A percentile compares a stretch with the other conserved stretches of the same genome.
phyloP scores from a whole-genome alignment of 2,329 filamentous ascomycete species.

The Escovopsis sp. region DNA sequence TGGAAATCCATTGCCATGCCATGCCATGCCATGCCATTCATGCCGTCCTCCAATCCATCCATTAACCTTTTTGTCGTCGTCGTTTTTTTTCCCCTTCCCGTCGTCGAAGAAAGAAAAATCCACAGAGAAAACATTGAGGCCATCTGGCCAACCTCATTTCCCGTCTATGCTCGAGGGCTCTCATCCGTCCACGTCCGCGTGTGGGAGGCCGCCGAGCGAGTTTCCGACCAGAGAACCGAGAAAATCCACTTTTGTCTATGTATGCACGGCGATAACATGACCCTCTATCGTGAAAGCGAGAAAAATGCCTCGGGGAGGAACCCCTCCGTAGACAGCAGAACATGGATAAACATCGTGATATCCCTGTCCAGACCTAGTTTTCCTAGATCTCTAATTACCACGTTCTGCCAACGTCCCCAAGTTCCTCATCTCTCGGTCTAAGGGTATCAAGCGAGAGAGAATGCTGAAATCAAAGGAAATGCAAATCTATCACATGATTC shows the following conservation, averaged over 20 bases:
- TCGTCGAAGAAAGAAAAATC: constrained; percentile 19
- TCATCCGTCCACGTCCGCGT: constrained; percentile 17
- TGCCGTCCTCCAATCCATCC: constrained; percentile 21
- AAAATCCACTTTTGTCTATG: constrained; percentile 55
- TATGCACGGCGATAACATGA: constrained; percentile 31
- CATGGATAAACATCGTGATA: constrained; percentile 21
- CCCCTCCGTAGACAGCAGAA: constrained; percentile 24
- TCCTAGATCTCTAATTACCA: constrained; percentile 21
- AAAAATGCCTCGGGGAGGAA: constrained; percentile 24
- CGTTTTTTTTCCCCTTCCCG: constrained; percentile 6
- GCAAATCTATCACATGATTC: constrained; percentile 30
- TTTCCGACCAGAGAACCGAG: constrained; percentile 40
- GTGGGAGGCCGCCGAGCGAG: constrained; percentile 20
- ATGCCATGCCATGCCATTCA: constrained; percentile 2
- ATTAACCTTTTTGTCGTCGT: constrained; percentile 14
- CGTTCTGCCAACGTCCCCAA: constrained; percentile 23
- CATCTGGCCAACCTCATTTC: constrained; percentile 19
- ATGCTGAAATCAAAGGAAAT: constrained; percentile 28
- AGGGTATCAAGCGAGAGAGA: constrained; percentile 30
- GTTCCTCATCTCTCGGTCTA: constrained; percentile 28
- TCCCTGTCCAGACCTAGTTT: constrained; percentile 19
- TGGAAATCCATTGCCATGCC: too few species aligned
- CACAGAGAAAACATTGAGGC: constrained; percentile 20
- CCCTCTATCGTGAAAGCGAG: constrained; percentile 28
- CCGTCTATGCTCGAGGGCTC: constrained; percentile 19